Evolutionary conservation across 2,329 filamentous ascomycete genomes (phyloP).

Genomic region (Ophiostoma populinum): DNA sequence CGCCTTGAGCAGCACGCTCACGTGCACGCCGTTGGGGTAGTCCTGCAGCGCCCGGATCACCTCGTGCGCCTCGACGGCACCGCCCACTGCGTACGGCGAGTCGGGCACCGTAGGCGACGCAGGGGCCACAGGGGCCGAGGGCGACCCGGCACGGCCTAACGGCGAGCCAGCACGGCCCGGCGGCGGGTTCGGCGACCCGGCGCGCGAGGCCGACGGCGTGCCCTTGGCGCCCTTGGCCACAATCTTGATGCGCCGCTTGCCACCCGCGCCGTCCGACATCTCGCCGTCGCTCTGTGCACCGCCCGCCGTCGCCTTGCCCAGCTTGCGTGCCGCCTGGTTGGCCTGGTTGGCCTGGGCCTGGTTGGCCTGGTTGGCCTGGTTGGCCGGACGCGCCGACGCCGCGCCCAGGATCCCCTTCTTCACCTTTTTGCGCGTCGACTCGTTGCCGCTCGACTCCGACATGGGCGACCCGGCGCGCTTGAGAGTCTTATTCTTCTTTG

Average conservation of each 20-base stretch:
- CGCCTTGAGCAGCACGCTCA: slow-evolving; percentile 33
- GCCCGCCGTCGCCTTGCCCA: slow-evolving; percentile 51
- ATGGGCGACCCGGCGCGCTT: slow-evolving; percentile 79
- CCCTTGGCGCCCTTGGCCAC: slow-evolving; percentile 26
- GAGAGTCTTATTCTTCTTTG: slow-evolving; percentile 43
- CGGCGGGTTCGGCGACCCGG: slow-evolving; percentile 38
- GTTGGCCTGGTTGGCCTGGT: slow-evolving; percentile 30
- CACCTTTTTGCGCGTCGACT: slow-evolving; percentile 63
- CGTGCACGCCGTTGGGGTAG: slow-evolving; percentile 32
- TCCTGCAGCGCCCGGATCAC: slow-evolving; percentile 36
- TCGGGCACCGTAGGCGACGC: too few relatives aligned
- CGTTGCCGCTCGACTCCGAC: slow-evolving; percentile 83
- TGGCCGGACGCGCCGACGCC: too few relatives aligned
- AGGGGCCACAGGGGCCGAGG: slow-evolving; percentile 8
- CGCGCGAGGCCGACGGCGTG: slow-evolving; percentile 42
- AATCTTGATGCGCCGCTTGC: slow-evolving; percentile 38
- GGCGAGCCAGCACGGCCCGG: slow-evolving; percentile 10
- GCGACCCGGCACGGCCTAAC: slow-evolving; percentile 14
- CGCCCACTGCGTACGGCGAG: too few relatives aligned
- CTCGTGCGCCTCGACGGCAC: slow-evolving; percentile 30
- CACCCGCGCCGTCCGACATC: slow-evolving; percentile 36
- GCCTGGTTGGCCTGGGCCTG: slow-evolving; percentile 30
- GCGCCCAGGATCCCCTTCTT: slow-evolving; percentile 34
- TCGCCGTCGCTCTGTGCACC: too few relatives aligned
- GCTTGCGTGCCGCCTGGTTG: slow-evolving; percentile 15